A percentile compares a stretch with the other conserved stretches of the same genome.
Conservation (phyloP, 768 basidiomycete genomes). For the Ramaria rubella region DNA sequence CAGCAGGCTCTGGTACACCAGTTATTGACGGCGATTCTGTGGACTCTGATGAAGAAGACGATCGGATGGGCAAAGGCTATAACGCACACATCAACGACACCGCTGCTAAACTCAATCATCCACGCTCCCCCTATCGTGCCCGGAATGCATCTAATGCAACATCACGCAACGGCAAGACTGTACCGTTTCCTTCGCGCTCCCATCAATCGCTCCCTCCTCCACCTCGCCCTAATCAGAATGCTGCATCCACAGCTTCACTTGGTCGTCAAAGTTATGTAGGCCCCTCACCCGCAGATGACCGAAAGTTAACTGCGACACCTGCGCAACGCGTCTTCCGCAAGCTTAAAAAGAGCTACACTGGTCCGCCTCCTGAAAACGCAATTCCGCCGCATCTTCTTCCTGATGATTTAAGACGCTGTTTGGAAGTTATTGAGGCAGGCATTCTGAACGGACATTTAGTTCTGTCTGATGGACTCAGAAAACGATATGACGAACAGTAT, state of each 20-base stretch:
- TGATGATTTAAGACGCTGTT: conserved; percentile 76
- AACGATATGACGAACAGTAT: conserved; percentile 93
- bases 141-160: conserved; percentile 26
- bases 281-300: conserved; percentile 29
- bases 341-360: conserved; percentile 58
- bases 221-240: conserved; percentile 44
- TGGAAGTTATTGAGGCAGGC: conserved; percentile 81
- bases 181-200: conserved; percentile 63
- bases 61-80: conserved; percentile 43
- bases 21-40: conserved; percentile 71
- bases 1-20: conserved; percentile 45
- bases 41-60: conserved; percentile 67
- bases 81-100: conserved; percentile 19
- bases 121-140: conserved; percentile 68
- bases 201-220: conserved; percentile 72
- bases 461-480: conserved; percentile 76
- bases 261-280: conserved; percentile 58
- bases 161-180: conserved; percentile 2
- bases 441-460: conserved; percentile 86
- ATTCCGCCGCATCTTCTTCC: conserved; percentile 78
- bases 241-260: conserved; percentile 67
- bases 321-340: conserved; percentile 51
- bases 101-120: conserved; percentile 55
- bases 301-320: conserved; percentile 26
- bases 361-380: conserved; percentile 34